Base-by-base conservation (phyloP, 345 rosid species). In the Eucalyptus tenuipes region DNA sequence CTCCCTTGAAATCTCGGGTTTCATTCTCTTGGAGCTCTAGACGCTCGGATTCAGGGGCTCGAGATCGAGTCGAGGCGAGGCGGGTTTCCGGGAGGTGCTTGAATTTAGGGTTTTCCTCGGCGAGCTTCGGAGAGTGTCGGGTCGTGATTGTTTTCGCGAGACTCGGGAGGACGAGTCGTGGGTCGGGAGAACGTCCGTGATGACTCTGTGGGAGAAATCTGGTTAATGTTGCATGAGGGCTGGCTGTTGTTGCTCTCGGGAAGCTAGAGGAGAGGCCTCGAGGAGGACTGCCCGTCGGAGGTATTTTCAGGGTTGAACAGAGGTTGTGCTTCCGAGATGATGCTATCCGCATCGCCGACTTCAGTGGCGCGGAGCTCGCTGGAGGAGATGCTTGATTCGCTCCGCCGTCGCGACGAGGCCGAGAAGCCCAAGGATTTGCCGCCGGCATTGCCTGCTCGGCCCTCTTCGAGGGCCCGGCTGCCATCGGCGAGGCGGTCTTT, bases 381-480 rank as follows among this genome's bases (percentile, higher is more conserved):
- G 42, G 99, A 98, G 94, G 99, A 94, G 93, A 98, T 98, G 99
- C 91, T 98, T 49, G 99, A 96, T 49, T 94, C 97, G 22, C 94
- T 98, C 55, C 92, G 97, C 87, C 92, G 91, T 90, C 94, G 90
- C 47, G 98, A 98, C 59, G 97, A 96, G 88, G 91, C 88, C 27
- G 98, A 94, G 88, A 94, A 91, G 88, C 94, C 96, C 25, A 94
- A 91, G 91, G 99, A 98, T 90, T 90, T 94, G 89, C 99, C 99
- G 0, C 99, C 99, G 13, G 97, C 96, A 81, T 92, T 98, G 93
- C 99, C 99, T 71, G 91, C 97, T 22, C 96, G 99, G 75, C 99
- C 99, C 50, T 91, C 92, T 22, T 97, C 98, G 8, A 95, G 94
- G 89, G 99, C 95, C 25, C 92, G 99, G 86, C 95, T 95, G 89